Evolutionary conservation across 148 eudicot species (phyloP).

Genomic region (Amaranthus palmeri): DNA sequence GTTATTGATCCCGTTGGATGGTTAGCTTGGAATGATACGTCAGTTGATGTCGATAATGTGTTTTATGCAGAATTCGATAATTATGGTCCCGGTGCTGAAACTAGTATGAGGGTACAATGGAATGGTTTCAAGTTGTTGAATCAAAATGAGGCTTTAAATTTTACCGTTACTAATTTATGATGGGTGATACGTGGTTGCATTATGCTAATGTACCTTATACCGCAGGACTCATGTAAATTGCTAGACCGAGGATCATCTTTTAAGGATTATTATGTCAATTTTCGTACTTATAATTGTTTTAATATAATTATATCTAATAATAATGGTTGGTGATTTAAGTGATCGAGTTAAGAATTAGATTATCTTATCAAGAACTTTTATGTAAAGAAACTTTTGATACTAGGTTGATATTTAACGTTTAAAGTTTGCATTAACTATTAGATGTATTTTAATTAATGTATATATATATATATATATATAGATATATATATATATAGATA

Average conservation of each 20-base stretch:
- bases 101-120: conserved; percentile 24
- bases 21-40: conserved; percentile 21
- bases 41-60: conserved; percentile 7
- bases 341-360: too few species aligned
- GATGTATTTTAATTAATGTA: too few species aligned
- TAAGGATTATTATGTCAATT: too few species aligned
- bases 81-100: conserved; percentile 20
- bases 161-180: conserved; percentile 24
- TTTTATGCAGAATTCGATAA: conserved; percentile 27
- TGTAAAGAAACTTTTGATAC: too few species aligned
- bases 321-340: too few species aligned
- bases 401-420: too few species aligned
- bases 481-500: background rate
- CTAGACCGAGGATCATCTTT: too few species aligned
- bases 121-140: conserved; percentile 14
- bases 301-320: too few species aligned
- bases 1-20: conserved; percentile 20
- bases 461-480: background rate
- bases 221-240: conserved; percentile 15
- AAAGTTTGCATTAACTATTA: too few species aligned
- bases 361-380: too few species aligned
- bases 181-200: conserved; percentile 32
- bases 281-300: too few species aligned
- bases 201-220: conserved; percentile 20
- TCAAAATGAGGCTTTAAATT: conserved; percentile 10